Base-by-base conservation (phyloP, 1,139 yeast species). In the Yamadazyma siamensis region DNA sequence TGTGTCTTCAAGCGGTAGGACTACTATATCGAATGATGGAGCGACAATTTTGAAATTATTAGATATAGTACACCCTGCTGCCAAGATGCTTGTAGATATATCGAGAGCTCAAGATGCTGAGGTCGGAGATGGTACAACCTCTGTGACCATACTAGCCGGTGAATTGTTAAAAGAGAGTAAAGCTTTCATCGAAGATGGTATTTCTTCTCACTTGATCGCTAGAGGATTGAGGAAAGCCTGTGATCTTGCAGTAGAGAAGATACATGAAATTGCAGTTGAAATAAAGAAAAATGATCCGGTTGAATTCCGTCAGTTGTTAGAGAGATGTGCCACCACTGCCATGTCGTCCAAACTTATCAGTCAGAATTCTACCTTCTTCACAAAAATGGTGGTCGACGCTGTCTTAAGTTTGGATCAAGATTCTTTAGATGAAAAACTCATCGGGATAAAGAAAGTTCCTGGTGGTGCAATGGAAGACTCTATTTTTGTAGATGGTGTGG, bases 401-500 rank as follows among this genome's bases (percentile, higher is more conserved):
- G 97, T 91, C 20, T 67, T 86, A 46, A 73, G 91, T 16, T 71
- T 91, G 49, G 97, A 89, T 52, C 88, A 76, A 58, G 73, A 77
- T 22, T 94, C 85, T 44, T 70, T 91, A 44, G 91, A 91, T 58
- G 97, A 88, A 56, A 79, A 79, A 38, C 65, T 91, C 53, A 89
- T 94, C 56, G 99, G 98, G 37, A 81, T 91, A 51, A 91, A 91
- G 59, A 89, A 87, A 59, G 88, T 91, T 31, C 77, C 96, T 10
- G 99, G 99, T 48, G 99, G 99, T 35, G 84, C 91, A 31, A 83
- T 94, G 79, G 96, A 89, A 58, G 97, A 91, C 47, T 83, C 96
- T 10, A 53, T 80, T 40, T 86, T 87, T 49, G 77, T 91, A 32
- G 77, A 85, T 49, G 99, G 99, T 50, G 97, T 94, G 37, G 98